A percentile compares a stretch with the other conserved stretches of the same genome.
phyloP scores from a whole-genome alignment of 2,329 filamentous ascomycete species.

The Fonsecaea pedrosoi region DNA sequence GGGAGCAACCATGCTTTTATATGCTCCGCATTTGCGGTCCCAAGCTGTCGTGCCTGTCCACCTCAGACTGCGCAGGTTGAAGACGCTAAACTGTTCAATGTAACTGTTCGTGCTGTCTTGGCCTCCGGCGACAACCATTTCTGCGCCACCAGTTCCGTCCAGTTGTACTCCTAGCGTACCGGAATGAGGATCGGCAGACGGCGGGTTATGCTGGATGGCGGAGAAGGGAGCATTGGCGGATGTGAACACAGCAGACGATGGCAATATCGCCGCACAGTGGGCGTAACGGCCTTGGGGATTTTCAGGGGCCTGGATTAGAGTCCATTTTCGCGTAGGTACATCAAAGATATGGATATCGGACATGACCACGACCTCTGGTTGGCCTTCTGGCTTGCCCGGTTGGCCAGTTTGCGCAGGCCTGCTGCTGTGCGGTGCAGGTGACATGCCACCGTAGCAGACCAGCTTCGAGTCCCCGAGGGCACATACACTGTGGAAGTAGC shows the following conservation, averaged over 20 bases:
- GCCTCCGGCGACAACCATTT: conserved; percentile 96
- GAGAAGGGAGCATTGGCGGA: conserved; percentile 83
- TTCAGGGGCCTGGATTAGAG: conserved; percentile 75
- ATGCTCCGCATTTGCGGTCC: conserved; percentile 92
- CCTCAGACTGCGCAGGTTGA: conserved; percentile 91
- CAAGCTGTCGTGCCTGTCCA: conserved; percentile 91
- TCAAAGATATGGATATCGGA: conserved; percentile 97
- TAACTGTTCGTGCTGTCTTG: conserved; percentile 99
- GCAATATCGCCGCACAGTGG: conserved; percentile 90
- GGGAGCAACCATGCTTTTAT: conserved; percentile 91
- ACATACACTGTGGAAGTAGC: conserved; percentile 98
- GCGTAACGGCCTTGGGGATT: conserved; percentile 93
- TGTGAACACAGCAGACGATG: conserved; percentile 84
- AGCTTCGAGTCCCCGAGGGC: conserved; percentile 91
- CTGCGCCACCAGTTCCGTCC: conserved; percentile 88
- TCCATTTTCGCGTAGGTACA: conserved; percentile 81
- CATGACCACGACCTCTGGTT: conserved; percentile 93
- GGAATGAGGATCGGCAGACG: conserved; percentile 81
- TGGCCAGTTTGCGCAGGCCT: conserved; percentile 48
- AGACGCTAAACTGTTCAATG: conserved; percentile 98
- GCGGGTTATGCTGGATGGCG: conserved; percentile 86
- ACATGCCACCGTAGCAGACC: conserved; percentile 99
- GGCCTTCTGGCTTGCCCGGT: conserved; percentile 64
- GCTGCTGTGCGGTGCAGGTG: conserved; percentile 62
- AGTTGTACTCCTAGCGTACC: conserved; percentile 86